Evolutionary conservation across 768 basidiomycete species (phyloP).

Genomic region (Sutorius australiensis): DNA sequence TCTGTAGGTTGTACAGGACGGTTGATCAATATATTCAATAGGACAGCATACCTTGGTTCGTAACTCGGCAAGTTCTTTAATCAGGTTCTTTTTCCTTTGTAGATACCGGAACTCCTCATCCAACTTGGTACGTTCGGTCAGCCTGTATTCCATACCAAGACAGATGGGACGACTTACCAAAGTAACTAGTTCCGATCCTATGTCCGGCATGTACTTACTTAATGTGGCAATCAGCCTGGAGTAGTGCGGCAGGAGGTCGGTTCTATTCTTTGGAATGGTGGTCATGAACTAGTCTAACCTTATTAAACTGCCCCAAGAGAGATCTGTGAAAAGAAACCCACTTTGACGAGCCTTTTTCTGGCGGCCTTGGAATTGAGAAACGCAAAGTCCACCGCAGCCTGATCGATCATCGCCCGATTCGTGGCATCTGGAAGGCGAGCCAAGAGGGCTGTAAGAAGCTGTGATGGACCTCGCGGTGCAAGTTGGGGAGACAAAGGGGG

Average conservation of each 20-base stretch:
- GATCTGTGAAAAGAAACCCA: conserved; percentile 28
- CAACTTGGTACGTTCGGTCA: conserved; percentile 47
- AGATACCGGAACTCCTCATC: conserved; percentile 97
- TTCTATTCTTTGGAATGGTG: conserved; percentile 82
- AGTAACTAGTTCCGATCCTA: conserved; percentile 78
- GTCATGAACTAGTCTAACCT: conserved; percentile 58
- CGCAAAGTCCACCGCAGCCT: conserved; percentile 92
- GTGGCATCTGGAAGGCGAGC: conserved; percentile 93
- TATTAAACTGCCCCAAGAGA: conserved; percentile 6
- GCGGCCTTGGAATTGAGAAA: conserved; percentile 97
- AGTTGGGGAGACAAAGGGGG: conserved; percentile 66
- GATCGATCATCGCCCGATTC: conserved; percentile 84
- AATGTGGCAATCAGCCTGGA: conserved; percentile 85
- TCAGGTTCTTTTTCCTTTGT: conserved; percentile 89
- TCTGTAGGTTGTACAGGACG: conserved; percentile 44
- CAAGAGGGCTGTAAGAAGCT: conserved; percentile 85
- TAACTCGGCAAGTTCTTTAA: conserved; percentile 83
- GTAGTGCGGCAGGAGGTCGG: conserved; percentile 91
- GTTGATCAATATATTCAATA: background rate
- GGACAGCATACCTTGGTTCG: conserved; percentile 64
- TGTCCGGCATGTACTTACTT: conserved; percentile 89
- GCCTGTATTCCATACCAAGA: background rate
- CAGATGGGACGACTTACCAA: conserved; percentile 49
- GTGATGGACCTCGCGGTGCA: conserved; percentile 86
- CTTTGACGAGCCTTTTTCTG: conserved; percentile 85